Evolutionary conservation across 305 asterid species (phyloP).

Genomic region (Solanum aculeatissimum): DNA sequence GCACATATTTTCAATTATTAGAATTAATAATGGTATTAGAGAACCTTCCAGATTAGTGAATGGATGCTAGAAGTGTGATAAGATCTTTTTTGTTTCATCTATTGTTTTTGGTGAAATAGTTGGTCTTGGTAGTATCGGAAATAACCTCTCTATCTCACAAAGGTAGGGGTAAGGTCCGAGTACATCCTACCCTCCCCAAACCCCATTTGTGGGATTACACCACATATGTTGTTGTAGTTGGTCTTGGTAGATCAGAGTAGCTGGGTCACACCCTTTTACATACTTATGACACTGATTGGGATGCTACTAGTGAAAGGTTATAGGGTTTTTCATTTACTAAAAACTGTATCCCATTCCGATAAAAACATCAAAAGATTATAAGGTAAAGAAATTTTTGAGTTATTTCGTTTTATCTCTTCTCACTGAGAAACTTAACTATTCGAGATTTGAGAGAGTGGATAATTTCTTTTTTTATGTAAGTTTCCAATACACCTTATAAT

Average conservation of each 20-base stretch:
- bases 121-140: not conserved
- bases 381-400: not conserved
- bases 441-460: not conserved
- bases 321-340: not conserved
- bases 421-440: not conserved
- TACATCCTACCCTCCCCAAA: not conserved
- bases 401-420: not conserved
- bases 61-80: not conserved
- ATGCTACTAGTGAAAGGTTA: not conserved
- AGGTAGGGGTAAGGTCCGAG: not conserved
- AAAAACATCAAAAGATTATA: not conserved
- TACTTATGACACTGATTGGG: not conserved
- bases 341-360: not conserved
- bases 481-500: not conserved
- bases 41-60: not conserved
- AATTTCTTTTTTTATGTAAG: not conserved
- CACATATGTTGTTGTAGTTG: not conserved
- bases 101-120: not conserved
- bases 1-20: not conserved
- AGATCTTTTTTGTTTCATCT: not conserved
- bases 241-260: not conserved
- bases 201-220: not conserved
- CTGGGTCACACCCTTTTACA: not conserved
- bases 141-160: not conserved
- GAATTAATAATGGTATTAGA: not conserved